Evolutionary conservation across 805 yeast genomes (phyloP), one percentile per base, ranked within the genome.

Genomic region (Kluyveromyces aestuarii): DNA sequence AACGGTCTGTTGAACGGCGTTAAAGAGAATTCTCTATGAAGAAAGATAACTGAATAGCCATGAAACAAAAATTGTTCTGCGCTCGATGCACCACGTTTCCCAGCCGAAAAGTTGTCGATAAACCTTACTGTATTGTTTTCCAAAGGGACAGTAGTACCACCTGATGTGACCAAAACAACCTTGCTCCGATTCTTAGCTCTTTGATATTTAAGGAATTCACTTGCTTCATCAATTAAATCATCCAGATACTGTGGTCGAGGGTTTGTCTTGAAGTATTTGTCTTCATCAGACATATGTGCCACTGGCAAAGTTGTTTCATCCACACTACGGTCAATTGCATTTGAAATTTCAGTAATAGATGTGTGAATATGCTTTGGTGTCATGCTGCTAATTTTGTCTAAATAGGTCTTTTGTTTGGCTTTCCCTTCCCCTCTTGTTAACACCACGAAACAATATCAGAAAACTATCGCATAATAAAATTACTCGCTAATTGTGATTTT

Each of bases 131-230:
- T 93, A 62, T 93, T 93, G 67, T 89, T 90, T 61, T 93, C 99
- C 55, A 93, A 71, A 0, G 99, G 99, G 0, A 93, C 99, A 0
- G 97, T 91, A 0, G 99, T 93, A 19, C 99, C 99, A 21, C 99
- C 99, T 8, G 91, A 81, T 0, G 99, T 93, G 2, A 91, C 95
- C 41, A 91, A 69, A 0, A 81, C 98, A 13, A 91, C 77, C 44
- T 74, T 78, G 47, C 74, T 71, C 4, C 71, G 67, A 3, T 73
- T 60, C 37, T 62, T 55, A 2, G 55, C 49, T 13, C 63, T 54
- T 59, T 88, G 95, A 50, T 58, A 67, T 19, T 74, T 64, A 41
- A 90, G 75, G 63, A 91, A 91, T 1, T 74, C 74, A 9, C 69
- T 62, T 8, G 86, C 80, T 51, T 81, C 80, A 7, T 59, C 53